Evolutionary conservation across 495 filamentous ascomycete species (phyloP).

Genomic region (Penicillium fimorum): DNA sequence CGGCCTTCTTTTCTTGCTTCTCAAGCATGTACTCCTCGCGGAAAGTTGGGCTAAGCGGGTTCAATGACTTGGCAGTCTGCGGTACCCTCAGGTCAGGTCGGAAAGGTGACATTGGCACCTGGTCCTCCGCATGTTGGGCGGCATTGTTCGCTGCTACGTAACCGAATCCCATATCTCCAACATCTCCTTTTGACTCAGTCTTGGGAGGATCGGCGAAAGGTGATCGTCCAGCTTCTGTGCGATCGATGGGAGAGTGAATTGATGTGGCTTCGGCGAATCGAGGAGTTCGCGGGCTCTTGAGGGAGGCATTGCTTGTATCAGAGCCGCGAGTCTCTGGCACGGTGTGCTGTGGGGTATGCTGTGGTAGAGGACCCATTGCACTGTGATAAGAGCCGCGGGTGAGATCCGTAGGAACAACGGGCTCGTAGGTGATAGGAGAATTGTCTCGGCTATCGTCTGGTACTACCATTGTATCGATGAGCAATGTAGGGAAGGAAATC

Average conservation of each 20-base stretch:
- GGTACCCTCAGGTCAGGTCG: conserved; percentile 86
- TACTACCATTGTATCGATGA: conserved; percentile 27
- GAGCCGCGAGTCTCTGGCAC: conserved; percentile 32
- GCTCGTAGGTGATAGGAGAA: conserved; percentile 36
- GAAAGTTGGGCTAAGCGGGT: conserved; percentile 84
- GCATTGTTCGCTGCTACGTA: conserved; percentile 67
- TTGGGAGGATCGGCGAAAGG: conserved; percentile 68
- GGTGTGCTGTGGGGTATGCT: conserved; percentile 26
- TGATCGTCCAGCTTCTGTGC: conserved; percentile 43
- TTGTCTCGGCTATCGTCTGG: conserved; percentile 28
- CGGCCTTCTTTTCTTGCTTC: conserved; percentile 71
- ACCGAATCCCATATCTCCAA: conserved; percentile 87
- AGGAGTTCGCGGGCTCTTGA: conserved; percentile 77
- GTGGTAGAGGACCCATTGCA: conserved; percentile 31
- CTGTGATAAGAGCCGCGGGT: conserved; percentile 31
- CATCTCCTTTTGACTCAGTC: conserved; percentile 51
- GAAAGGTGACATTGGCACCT: conserved; percentile 65
- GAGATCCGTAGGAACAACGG: conserved; percentile 36
- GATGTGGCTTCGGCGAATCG: conserved; percentile 90
- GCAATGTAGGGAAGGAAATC: conserved; percentile 7
- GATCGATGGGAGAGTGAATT: conserved; percentile 79
- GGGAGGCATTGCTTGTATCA: conserved; percentile 55
- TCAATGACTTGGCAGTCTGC: conserved; percentile 65
- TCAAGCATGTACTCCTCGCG: conserved; percentile 80
- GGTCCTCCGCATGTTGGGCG: conserved; percentile 50